Base-by-base conservation (phyloP, 148 eudicot species). In the Cornus suecica region DNA sequence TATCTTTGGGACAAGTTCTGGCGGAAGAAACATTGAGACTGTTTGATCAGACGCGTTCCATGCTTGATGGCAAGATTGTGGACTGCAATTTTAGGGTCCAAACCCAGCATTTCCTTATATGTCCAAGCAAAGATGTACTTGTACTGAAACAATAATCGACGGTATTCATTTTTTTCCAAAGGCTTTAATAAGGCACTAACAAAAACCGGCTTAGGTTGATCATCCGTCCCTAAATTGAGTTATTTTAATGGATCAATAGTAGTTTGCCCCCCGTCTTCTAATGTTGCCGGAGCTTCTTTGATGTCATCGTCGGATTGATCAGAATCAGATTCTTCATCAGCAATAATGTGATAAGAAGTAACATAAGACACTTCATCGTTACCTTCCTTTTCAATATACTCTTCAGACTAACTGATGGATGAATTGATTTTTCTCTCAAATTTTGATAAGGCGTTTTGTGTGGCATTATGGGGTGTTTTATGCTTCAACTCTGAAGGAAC, bases 21-120 rank as follows among this genome's bases (percentile, higher is more conserved):
- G 37, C 37, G 5, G 37, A 32, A 32, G 37, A 32, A 32, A 5
- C 5, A 5, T 32, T 32, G 37, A 32, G 37, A 32, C 5, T 32
- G 37, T 32, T 32, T 32, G 5, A 32, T 32, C 37, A 32, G 37
- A 32, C 5, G 37, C 3, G 37, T 32, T 5, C 37, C 37, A 32
- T 32, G 37, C 5, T 32, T 32, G 37, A 32, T 28, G 15, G 56
- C 24, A 41, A 70, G 73, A 13, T n/a, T n/a, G n/a, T n/a, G n/a
- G n/a, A n/a, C n/a, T n/a, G n/a, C n/a, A n/a, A n/a, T n/a, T n/a
- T 32, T 70, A 54, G 31, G 41, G 30, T 24, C 30, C 1, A 70
- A 22, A 8, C 73, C 73, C 8, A 3, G 20, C 61, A 70, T 70
- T 42, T 70, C 73, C 4, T 70, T 70, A 61, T 70, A 70, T 0